Evolutionary conservation across 306 rosid species (phyloP).

Genomic region (Vigna reflexopilosa): DNA sequence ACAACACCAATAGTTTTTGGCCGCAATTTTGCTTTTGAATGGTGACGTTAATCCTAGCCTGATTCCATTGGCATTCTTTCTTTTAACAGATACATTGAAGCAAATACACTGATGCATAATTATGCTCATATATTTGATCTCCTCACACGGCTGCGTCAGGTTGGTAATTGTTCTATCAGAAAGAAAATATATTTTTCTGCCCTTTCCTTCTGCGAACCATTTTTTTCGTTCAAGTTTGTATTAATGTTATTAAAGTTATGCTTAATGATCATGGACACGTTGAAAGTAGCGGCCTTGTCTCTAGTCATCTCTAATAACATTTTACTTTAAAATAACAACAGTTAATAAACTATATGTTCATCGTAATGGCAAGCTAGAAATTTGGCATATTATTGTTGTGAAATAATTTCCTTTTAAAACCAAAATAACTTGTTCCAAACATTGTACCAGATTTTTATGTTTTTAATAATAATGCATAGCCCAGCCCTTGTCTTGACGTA

Average conservation of each 20-base stretch:
- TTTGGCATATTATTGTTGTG: not conserved
- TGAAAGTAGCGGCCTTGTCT: not conserved
- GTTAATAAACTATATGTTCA: not conserved
- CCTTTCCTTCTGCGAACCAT: not conserved
- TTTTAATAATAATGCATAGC: not conserved
- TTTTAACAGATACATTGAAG: constrained; percentile 68
- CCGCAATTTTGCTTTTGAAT: constrained; percentile 10
- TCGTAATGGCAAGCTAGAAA: constrained; percentile 1
- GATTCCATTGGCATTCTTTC: constrained; percentile 41
- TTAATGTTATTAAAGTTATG: not conserved
- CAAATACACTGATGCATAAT: constrained; percentile 74
- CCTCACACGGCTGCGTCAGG: constrained; percentile 93
- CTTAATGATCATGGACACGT: not conserved
- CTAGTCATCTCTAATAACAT: constrained; percentile 18
- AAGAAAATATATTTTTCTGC: not conserved
- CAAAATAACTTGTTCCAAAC: not conserved
- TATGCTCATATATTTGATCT: constrained; percentile 97
- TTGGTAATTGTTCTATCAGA: constrained; percentile 41
- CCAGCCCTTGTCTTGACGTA: not conserved
- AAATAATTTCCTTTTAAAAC: constrained; percentile 31
- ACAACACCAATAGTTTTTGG: not conserved
- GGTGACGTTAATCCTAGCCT: not conserved
- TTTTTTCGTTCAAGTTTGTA: constrained; percentile 21
- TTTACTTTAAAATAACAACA: not conserved
- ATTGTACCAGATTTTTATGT: not conserved